These are phyloP conservation scores for Eremothecium cymbalariae DNA, from an alignment of 1,139 yeast species.

Conservation along the genomic window DNA sequence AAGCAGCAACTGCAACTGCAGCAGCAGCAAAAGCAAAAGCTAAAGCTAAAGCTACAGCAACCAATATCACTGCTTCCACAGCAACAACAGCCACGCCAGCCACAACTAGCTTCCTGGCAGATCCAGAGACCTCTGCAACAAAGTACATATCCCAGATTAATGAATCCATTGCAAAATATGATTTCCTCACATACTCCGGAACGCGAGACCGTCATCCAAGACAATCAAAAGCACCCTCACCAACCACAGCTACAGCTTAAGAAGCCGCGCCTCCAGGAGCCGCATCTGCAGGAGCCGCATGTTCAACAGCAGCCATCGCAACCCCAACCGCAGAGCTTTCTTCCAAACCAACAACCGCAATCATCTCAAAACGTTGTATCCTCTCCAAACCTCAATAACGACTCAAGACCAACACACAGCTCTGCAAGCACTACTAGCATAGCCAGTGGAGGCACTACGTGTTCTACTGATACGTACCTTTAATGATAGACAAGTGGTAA, in stretches of 20 bases:
- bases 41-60: too few species aligned
- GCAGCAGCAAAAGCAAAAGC: slow-evolving; percentile 7
- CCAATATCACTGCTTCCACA: slow-evolving; percentile 8
- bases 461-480: slow-evolving; percentile 1
- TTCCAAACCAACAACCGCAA: background rate
- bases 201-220: too few species aligned
- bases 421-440: slow-evolving; percentile 1
- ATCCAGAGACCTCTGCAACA: background rate
- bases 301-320: too few species aligned
- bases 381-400: background rate
- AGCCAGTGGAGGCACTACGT: slow-evolving; percentile 1
- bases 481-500: too few species aligned
- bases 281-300: too few species aligned
- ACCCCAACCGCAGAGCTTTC: background rate
- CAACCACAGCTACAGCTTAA: too few species aligned
- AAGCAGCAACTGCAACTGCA: slow-evolving; percentile 8
- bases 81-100: slow-evolving; percentile 7
- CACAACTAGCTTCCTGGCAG: slow-evolving; percentile 5
- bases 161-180: too few species aligned
- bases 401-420: slow-evolving; percentile 2
- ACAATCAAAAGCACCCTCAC: too few species aligned
- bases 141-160: too few species aligned
- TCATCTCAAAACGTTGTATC: too few species aligned
- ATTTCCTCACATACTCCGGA: too few species aligned
- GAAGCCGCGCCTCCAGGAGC: too few species aligned